A percentile compares a stretch with the other conserved stretches of the same genome.
Evolutionary conservation across 73 alveolate genomes (phyloP).

Genomic region (Symbiodinium pilosum): DNA sequence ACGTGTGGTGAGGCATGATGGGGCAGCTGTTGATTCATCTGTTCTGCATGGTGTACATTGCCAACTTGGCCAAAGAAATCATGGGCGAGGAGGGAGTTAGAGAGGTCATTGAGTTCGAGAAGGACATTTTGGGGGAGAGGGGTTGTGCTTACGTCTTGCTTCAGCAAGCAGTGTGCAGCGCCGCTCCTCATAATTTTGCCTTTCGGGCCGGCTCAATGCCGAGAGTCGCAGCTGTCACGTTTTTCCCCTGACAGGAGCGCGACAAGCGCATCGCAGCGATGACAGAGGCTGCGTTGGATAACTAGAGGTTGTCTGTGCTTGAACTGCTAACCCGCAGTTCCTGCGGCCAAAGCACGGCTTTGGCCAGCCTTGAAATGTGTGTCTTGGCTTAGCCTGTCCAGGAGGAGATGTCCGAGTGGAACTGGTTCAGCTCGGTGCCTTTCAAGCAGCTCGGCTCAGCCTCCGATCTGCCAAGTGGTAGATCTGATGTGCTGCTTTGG

Average conservation of each 20-base stretch:
- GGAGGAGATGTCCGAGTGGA: constrained; percentile 90
- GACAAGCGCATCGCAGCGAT: constrained; percentile 62
- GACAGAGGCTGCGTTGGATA: constrained; percentile 49
- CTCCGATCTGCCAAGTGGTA: too few relatives aligned
- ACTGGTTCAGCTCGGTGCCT: constrained; percentile 90
- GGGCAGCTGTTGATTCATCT: constrained; percentile 93
- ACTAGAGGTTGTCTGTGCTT: too few relatives aligned
- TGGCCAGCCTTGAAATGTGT: too few relatives aligned
- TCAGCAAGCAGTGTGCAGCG: too few relatives aligned
- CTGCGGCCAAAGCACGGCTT: too few relatives aligned
- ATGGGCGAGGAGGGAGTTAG: constrained; percentile 89
- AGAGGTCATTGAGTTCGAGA: constrained; percentile 85
- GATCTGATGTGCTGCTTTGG: too few relatives aligned
- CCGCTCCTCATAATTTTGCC: too few relatives aligned
- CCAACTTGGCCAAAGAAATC: constrained; percentile 46
- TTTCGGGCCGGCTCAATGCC: too few relatives aligned
- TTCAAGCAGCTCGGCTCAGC: constrained; percentile 58
- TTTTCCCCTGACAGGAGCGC: constrained; percentile 28
- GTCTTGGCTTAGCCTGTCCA: background rate
- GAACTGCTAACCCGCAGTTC: too few relatives aligned
- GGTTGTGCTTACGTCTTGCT: too few relatives aligned
- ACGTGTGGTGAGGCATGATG: constrained; percentile 49
- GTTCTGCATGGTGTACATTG: constrained; percentile 85
- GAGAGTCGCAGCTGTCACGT: too few relatives aligned
- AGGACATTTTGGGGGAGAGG: too few relatives aligned